Percentiles rank a stretch among this genome's conserved stretches.
Conservation (phyloP, 1,139 yeast genomes). For the Tardiomyces blankii region DNA sequence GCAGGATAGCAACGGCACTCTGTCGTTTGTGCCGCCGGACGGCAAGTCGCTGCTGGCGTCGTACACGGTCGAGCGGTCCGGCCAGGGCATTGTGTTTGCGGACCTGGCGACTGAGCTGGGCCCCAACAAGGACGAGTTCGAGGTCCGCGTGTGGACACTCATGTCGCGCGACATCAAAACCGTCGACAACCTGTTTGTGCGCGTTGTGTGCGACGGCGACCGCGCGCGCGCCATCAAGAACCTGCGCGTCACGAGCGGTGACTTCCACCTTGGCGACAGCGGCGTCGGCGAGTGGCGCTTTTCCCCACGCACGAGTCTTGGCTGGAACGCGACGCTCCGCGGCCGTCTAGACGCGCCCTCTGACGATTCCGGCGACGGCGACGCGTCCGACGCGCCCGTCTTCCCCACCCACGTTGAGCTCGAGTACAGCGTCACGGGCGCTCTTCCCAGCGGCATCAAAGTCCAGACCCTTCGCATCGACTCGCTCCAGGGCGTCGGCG, state of each 20-base stretch:
- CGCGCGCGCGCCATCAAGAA: constrained; percentile 33
- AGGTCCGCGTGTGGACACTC: constrained; percentile 48
- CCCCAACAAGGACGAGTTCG: constrained; percentile 56
- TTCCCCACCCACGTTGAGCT: constrained; percentile 46
- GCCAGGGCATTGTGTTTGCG: constrained; percentile 46
- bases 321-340: constrained; percentile 58
- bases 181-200: constrained; percentile 47
- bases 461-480: constrained; percentile 56
- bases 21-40: constrained; percentile 82
- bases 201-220: constrained; percentile 31
- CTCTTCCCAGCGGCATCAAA: constrained; percentile 64
- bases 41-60: constrained; percentile 57
- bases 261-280: constrained; percentile 42
- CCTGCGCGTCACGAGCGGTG: constrained; percentile 60
- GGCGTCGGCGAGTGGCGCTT: constrained; percentile 67
- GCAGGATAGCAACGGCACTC: constrained; percentile 21
- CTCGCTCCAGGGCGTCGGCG: constrained; percentile 47
- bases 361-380: constrained; percentile 10
- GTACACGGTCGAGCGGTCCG: constrained; percentile 46
- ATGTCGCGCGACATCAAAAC: constrained; percentile 40
- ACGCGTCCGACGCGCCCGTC: constrained; percentile 9
- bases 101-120: constrained; percentile 59
- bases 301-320: constrained; percentile 47
- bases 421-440: constrained; percentile 53
- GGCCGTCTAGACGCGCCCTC: constrained; percentile 34